A percentile compares a stretch with the other conserved stretches of the same genome.
phyloP scores from a whole-genome alignment of 805 yeast species.

The Saccharomycopsis synnaedendra region DNA sequence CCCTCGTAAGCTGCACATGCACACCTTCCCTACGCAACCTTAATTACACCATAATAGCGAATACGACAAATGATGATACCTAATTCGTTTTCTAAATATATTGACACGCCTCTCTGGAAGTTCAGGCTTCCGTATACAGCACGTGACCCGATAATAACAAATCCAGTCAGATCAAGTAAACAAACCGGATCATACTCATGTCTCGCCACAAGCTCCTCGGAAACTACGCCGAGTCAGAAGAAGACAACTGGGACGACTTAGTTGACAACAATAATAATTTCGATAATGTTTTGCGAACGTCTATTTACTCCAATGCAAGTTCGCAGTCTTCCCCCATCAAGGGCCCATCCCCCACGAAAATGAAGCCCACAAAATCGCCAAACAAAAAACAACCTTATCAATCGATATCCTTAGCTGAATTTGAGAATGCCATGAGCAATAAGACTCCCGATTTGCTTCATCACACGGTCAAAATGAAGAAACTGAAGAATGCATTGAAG shows the following conservation, averaged over 20 bases:
- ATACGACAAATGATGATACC: no score
- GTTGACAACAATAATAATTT: slow-evolving; percentile 10
- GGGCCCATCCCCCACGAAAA: not conserved
- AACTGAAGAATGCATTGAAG: not conserved
- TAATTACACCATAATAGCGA: no score
- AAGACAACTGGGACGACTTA: slow-evolving; percentile 15
- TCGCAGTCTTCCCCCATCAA: not conserved
- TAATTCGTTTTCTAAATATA: no score
- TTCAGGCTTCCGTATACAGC: no score
- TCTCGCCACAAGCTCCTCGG: not conserved
- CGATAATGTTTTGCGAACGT: slow-evolving; percentile 12
- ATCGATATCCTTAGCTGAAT: slow-evolving; percentile 7
- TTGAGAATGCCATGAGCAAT: slow-evolving; percentile 4
- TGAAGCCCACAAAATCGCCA: not conserved
- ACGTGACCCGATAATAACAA: no score
- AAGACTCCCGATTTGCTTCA: not conserved
- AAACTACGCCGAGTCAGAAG: slow-evolving; percentile 9
- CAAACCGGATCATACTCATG: not conserved
- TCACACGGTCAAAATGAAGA: not conserved
- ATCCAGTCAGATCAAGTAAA: no score
- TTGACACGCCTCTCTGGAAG: no score
- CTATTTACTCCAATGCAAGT: slow-evolving; percentile 9
- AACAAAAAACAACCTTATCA: slow-evolving; percentile 9
- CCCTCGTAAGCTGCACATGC: no score
- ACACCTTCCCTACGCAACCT: no score